These are phyloP conservation scores for Viola odorata DNA, from an alignment of 345 rosid species.

Conservation along the genomic window DNA sequence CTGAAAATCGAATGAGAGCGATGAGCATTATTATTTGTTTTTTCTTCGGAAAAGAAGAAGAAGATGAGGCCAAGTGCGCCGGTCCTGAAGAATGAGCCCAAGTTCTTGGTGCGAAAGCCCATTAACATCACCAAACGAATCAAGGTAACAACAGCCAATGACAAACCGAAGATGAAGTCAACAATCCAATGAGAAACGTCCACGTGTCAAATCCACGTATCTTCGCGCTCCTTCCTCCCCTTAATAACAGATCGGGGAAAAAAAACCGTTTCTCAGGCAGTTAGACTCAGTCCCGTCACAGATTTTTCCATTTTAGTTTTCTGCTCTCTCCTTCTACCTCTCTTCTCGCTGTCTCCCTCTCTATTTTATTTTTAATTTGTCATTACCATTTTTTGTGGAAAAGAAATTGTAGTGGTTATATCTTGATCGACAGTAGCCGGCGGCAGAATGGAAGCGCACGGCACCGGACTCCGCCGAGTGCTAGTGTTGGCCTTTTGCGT, in stretches of 20 bases:
- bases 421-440: conserved; percentile 1
- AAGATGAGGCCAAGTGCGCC: too few species aligned
- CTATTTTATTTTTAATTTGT: not conserved
- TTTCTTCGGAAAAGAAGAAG: too few species aligned
- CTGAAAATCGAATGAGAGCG: too few species aligned
- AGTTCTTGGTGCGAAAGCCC: too few species aligned
- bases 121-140: too few species aligned
- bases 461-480: conserved; percentile 61
- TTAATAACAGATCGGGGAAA: not conserved
- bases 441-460: conserved; percentile 45
- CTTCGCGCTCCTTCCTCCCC: not conserved
- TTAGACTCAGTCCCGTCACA: not conserved
- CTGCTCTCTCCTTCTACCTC: not conserved
- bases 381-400: not conserved
- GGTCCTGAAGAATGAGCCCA: too few species aligned
- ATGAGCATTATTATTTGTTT: too few species aligned
- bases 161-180: conserved; percentile 10
- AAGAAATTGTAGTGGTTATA: not conserved
- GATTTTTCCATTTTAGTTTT: not conserved
- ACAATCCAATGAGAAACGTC: conserved; percentile 6
- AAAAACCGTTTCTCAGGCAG: not conserved
- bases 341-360: too few species aligned
- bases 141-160: conserved; percentile 15
- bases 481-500: conserved; percentile 73
- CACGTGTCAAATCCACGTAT: conserved; percentile 23